These are phyloP conservation scores for Castanea sativa DNA, from an alignment of 306 rosid species.

Conservation along the genomic window DNA sequence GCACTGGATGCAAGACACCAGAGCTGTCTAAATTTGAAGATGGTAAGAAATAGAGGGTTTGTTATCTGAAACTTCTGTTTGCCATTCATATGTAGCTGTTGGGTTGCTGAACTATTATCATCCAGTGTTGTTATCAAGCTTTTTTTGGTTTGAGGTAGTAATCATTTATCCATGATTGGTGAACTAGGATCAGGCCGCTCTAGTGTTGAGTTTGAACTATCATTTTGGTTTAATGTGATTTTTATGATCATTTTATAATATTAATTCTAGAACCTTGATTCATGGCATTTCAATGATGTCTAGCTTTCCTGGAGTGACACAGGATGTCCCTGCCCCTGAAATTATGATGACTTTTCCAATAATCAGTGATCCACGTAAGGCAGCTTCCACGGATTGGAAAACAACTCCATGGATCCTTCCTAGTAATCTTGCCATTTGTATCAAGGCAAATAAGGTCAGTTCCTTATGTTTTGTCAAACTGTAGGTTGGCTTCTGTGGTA, in stretches of 20 bases:
- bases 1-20: conserved; percentile 93
- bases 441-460: conserved; percentile 83
- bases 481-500: not conserved
- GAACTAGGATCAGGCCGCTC: not conserved
- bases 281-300: conserved; percentile 1
- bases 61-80: conserved; percentile 21
- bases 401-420: conserved; percentile 99
- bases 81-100: not conserved
- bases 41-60: conserved; percentile 77
- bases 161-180: not conserved
- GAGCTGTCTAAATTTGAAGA: conserved; percentile 87
- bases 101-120: not conserved
- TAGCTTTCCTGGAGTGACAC: conserved; percentile 22
- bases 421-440: conserved; percentile 84
- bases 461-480: conserved; percentile 8
- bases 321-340: conserved; percentile 95
- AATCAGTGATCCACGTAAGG: conserved; percentile 59
- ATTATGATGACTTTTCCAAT: conserved; percentile 76
- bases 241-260: not conserved
- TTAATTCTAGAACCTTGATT: not conserved
- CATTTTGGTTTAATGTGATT: not conserved
- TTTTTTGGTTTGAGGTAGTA: not conserved
- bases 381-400: conserved; percentile 90
- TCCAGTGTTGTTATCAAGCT: not conserved
- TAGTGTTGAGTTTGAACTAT: not conserved